phyloP scores from a whole-genome alignment of 352 stramenopile genomes.

The Phytophthora hibernalis region DNA sequence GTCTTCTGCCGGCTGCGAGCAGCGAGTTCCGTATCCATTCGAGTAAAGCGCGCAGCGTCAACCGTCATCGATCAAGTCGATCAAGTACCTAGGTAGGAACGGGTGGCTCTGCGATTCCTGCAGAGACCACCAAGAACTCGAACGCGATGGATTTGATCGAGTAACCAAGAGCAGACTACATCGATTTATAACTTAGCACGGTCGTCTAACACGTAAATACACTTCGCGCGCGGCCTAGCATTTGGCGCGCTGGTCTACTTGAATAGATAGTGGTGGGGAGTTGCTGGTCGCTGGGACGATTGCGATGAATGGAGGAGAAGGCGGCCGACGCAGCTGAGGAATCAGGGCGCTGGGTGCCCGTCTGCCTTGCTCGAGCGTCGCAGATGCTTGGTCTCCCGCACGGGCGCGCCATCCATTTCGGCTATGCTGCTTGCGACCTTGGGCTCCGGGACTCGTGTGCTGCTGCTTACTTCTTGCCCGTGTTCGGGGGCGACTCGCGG shows the following conservation, averaged over 20 bases:
- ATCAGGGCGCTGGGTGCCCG: conserved; percentile 23
- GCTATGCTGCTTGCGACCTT: conserved; percentile 11
- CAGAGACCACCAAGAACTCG: neutral
- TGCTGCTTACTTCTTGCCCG: conserved; percentile 39
- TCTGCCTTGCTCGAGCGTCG: conserved; percentile 26
- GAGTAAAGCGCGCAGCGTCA: conserved; percentile 10
- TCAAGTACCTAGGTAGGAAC: no score
- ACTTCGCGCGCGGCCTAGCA: conserved; percentile 30
- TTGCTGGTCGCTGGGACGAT: conserved; percentile 13
- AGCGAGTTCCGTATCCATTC: conserved; percentile 22
- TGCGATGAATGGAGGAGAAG: conserved; percentile 25
- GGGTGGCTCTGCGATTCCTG: neutral
- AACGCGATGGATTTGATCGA: neutral
- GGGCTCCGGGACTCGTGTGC: neutral
- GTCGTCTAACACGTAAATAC: conserved; percentile 48
- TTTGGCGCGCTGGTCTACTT: conserved; percentile 35
- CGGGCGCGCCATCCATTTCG: conserved; percentile 20
- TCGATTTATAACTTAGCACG: conserved; percentile 50
- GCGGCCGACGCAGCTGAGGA: conserved; percentile 20
- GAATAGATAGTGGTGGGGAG: conserved; percentile 38
- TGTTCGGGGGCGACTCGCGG: conserved; percentile 45
- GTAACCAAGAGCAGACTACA: conserved; percentile 26
- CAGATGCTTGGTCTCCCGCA: conserved; percentile 27
- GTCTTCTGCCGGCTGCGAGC: neutral
- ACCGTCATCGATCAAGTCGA: neutral